A percentile compares a stretch with the other conserved stretches of the same genome.
Conservation (phyloP, 345 rosid genomes). For the Fremontodendron californicum region DNA sequence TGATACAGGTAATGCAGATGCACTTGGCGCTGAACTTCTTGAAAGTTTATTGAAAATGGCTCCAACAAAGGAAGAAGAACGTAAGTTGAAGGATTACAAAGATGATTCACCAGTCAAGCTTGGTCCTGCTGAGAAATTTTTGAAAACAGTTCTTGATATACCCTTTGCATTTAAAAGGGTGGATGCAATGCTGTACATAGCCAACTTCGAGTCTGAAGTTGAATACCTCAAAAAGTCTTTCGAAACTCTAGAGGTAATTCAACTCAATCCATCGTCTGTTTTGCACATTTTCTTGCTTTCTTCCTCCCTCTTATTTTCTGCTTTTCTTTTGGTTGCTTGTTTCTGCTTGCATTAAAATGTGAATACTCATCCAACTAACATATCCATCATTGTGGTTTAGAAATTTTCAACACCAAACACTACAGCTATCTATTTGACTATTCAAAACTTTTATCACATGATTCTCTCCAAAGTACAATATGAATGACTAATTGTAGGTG, state of each 20-base stretch:
- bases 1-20: slow-evolving; percentile 70
- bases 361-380: neutral
- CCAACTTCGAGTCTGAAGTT: slow-evolving; percentile 86
- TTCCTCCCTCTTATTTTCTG: neutral
- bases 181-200: slow-evolving; percentile 77
- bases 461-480: neutral
- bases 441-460: neutral
- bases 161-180: slow-evolving; percentile 90
- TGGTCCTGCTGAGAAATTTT: slow-evolving; percentile 86
- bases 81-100: slow-evolving; percentile 63
- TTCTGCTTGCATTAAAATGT: neutral
- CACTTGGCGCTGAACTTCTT: slow-evolving; percentile 91
- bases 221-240: slow-evolving; percentile 80
- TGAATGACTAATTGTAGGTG: neutral
- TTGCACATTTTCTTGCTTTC: neutral
- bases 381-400: neutral
- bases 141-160: slow-evolving; percentile 78
- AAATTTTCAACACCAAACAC: neutral
- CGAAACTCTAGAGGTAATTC: slow-evolving; percentile 77
- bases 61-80: slow-evolving; percentile 90
- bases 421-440: neutral
- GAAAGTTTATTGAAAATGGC: slow-evolving; percentile 94
- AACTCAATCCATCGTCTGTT: neutral
- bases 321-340: neutral
- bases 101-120: slow-evolving; percentile 79